Percentiles rank a stretch among this genome's conserved stretches.
These are phyloP conservation scores for Rhinocladiella mackenziei DNA, from an alignment of 2,329 filamentous ascomycete species.

Conservation along the genomic window DNA sequence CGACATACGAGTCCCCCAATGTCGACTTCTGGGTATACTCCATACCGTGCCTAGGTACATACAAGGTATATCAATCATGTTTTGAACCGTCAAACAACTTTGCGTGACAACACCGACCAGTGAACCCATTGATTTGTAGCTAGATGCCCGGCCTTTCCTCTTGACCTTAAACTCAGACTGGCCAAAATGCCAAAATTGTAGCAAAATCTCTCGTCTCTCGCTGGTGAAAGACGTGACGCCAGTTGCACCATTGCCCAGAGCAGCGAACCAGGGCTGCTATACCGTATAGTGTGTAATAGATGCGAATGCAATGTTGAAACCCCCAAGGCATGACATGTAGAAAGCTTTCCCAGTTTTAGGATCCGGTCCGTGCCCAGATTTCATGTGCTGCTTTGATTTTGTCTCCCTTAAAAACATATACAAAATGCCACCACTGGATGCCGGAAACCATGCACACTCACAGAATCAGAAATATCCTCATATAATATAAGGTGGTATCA, in stretches of 20 bases:
- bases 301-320: background rate
- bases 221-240: slow-evolving; percentile 1
- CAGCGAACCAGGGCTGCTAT: background rate
- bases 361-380: background rate
- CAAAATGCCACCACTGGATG: slow-evolving; percentile 4
- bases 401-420: background rate
- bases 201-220: too few species aligned
- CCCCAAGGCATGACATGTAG: background rate
- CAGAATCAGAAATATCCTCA: slow-evolving; percentile 8
- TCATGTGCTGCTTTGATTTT: background rate
- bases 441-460: slow-evolving; percentile 13
- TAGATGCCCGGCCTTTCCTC: too few species aligned
- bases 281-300: background rate
- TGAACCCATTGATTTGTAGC: too few species aligned
- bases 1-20: too few species aligned
- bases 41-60: too few species aligned
- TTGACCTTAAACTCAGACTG: too few species aligned
- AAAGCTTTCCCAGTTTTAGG: background rate
- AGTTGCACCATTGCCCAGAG: background rate
- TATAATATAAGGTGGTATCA: slow-evolving; percentile 18
- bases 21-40: too few species aligned
- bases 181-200: too few species aligned
- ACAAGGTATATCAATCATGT: too few species aligned
- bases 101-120: too few species aligned
- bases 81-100: too few species aligned